Percentiles rank a stretch among this genome's conserved stretches.
Evolutionary conservation across 768 basidiomycete genomes (phyloP).

Genomic region (Fomitopsis serialis): DNA sequence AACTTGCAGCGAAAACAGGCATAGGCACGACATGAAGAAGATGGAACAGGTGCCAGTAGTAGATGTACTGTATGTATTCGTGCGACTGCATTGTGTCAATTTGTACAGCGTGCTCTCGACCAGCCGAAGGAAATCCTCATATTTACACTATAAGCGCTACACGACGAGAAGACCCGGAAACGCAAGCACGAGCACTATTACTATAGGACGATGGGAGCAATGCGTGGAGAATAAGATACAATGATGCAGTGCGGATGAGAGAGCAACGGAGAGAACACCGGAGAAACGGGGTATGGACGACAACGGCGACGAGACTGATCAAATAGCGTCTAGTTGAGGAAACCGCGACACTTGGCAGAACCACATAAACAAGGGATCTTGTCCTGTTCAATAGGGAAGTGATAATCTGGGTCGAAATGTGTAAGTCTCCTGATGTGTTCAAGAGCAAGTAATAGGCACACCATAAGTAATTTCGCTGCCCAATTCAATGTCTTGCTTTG

Average conservation of each 20-base stretch:
- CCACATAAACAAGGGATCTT: constrained; percentile 94
- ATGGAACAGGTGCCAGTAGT: neutral
- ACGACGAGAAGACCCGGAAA: neutral
- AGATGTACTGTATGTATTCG: neutral
- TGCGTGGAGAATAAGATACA: constrained; percentile 25
- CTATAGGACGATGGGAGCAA: constrained; percentile 13
- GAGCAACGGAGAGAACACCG: constrained; percentile 4
- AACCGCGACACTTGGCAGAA: constrained; percentile 87
- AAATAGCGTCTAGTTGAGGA: constrained; percentile 73
- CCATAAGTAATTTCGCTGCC: constrained; percentile 98
- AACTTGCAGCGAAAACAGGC: constrained; percentile 68
- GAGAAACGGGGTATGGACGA: constrained; percentile 10
- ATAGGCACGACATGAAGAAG: constrained; percentile 12
- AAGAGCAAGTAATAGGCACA: constrained; percentile 32
- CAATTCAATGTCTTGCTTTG: constrained; percentile 91
- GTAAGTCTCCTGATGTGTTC: neutral
- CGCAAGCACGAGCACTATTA: constrained; percentile 1
- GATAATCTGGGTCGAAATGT: constrained; percentile 65
- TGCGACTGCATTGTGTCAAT: neutral
- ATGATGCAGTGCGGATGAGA: constrained; percentile 12
- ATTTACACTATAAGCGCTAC: constrained; percentile 3
- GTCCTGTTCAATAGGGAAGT: constrained; percentile 98
- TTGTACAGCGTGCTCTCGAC: neutral
- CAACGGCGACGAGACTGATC: constrained; percentile 19
- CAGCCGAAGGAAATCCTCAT: neutral